Evolutionary conservation across 2,329 filamentous ascomycete genomes (phyloP), one percentile per base, ranked within the genome.

Genomic region (Samsoniella hepiali): DNA sequence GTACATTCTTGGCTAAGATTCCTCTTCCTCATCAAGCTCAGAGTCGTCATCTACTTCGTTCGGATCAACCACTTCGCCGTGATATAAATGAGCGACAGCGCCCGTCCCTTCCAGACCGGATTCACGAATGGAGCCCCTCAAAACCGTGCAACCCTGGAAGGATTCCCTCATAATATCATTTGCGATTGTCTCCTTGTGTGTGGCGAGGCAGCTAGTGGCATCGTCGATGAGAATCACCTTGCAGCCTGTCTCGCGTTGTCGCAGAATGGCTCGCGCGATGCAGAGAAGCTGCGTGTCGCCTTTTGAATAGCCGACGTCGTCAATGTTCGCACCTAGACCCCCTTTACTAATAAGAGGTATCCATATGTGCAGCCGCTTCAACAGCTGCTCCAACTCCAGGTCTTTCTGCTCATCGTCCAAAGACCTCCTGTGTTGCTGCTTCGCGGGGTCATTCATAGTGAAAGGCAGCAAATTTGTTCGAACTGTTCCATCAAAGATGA

Each of bases 401-500:
- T 54, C 51, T 38, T 38, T 36, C 2, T 22, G 32, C 11, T 15
- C 51, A 3, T 54, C 9, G 0, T 36, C 7, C 2, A 10, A 17
- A 2, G 10, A 11, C 3, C 17, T 15, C 38, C 38, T 13, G 38
- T 13, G 2, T 29, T 15, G 6, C 15, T 36, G 9, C 31, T 38
- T 5, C 1, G 7, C 29, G 2, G 10, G 1, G 5, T 40, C 38
- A 8, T 56, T 56, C 36, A 56, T 15, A 2, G 53, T 44, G 2
- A 40, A 40, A 0, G 80, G 79, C 62, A 81, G 78, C 5, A 79
- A 71, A 55, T 83, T 83, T 31, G 74, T 68, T 11, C 77, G 75
- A 4, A 83, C 71, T 1, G 72, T 76, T 17, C 76, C 79, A 1
- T 74, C 73, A 10, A 82, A 70, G 5, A 78, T 70, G 49, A 80